phyloP scores from a whole-genome alignment of 495 filamentous ascomycete species.

The Tuber umbilicatum region DNA sequence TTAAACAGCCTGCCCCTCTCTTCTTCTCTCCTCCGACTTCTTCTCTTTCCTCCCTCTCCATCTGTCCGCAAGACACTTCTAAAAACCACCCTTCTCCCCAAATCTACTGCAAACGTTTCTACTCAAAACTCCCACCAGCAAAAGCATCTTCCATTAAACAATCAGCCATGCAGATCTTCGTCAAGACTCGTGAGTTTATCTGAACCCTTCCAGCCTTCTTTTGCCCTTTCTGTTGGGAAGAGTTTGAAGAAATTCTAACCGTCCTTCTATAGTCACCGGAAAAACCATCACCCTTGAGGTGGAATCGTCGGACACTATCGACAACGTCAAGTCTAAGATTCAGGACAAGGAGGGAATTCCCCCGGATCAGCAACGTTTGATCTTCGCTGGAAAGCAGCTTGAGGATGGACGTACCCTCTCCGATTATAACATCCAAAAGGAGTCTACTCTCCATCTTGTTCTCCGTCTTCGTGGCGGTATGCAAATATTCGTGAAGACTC shows the following conservation, averaged over 20 bases:
- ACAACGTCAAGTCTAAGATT: constrained; percentile 98
- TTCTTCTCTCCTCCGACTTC: constrained; percentile 10
- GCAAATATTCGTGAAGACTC: constrained; percentile 79
- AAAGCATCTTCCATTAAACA: not conserved
- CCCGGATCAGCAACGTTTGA: constrained; percentile 95
- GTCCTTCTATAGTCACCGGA: constrained; percentile 11
- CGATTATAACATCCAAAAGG: constrained; percentile 99
- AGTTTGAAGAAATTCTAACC: not conserved
- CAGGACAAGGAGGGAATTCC: constrained; percentile 99
- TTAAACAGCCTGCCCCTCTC: constrained; percentile 6
- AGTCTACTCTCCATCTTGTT: constrained; percentile 89
- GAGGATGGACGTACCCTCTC: constrained; percentile 94
- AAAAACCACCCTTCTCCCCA: not conserved
- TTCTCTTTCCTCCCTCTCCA: constrained; percentile 15
- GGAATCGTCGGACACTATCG: constrained; percentile 94
- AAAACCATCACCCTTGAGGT: constrained; percentile 55
- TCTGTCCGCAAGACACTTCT: not conserved
- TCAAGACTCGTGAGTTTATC: constrained; percentile 31
- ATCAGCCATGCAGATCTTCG: constrained; percentile 39
- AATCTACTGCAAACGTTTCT: not conserved
- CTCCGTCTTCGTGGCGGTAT: constrained; percentile 97
- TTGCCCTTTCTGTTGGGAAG: too few species aligned
- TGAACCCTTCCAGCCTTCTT: constrained; percentile 8
- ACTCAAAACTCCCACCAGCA: not conserved
- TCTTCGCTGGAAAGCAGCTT: constrained; percentile 98